Evolutionary conservation across 2,329 filamentous ascomycete genomes (phyloP).

Genomic region (Fusarium chlamydosporum): DNA sequence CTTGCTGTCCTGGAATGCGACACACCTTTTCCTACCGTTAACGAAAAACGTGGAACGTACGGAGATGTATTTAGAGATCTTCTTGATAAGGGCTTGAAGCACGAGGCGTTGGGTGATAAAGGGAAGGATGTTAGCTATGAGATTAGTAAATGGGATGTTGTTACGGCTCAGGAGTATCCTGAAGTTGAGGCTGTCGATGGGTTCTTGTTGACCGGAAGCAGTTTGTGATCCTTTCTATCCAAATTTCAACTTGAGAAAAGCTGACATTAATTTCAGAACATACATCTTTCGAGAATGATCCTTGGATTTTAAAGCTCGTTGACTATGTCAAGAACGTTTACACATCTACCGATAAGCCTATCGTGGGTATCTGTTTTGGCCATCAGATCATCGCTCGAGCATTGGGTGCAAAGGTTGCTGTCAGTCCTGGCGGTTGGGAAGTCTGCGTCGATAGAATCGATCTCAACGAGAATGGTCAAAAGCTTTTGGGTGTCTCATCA

Average conservation of each 20-base stretch:
- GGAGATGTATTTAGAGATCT: slow-evolving; percentile 53
- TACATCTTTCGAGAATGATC: slow-evolving; percentile 57
- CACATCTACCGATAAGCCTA: slow-evolving; percentile 50
- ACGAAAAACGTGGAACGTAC: slow-evolving; percentile 50
- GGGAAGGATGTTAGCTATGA: slow-evolving; percentile 44
- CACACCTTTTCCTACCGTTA: slow-evolving; percentile 50
- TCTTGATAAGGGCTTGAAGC: slow-evolving; percentile 43
- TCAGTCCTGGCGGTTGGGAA: slow-evolving; percentile 59
- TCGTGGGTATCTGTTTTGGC: slow-evolving; percentile 63
- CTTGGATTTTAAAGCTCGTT: slow-evolving; percentile 59
- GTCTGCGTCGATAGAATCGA: slow-evolving; percentile 57
- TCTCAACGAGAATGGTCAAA: slow-evolving; percentile 56
- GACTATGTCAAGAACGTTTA: slow-evolving; percentile 53
- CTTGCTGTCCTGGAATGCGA: slow-evolving; percentile 55
- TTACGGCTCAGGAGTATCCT: slow-evolving; percentile 50
- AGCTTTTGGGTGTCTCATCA: slow-evolving; percentile 53
- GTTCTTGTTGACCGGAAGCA: slow-evolving; percentile 55
- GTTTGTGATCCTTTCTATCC: slow-evolving; percentile 32
- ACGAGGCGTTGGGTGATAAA: slow-evolving; percentile 42
- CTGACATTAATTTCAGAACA: slow-evolving; percentile 42
- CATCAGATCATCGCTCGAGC: slow-evolving; percentile 62
- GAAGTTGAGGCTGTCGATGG: slow-evolving; percentile 50
- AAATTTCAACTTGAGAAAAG: not conserved
- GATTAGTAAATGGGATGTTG: slow-evolving; percentile 53
- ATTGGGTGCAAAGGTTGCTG: slow-evolving; percentile 56